Evolutionary conservation across 768 basidiomycete species (phyloP).

Genomic region (Steccherinum ochraceum): DNA sequence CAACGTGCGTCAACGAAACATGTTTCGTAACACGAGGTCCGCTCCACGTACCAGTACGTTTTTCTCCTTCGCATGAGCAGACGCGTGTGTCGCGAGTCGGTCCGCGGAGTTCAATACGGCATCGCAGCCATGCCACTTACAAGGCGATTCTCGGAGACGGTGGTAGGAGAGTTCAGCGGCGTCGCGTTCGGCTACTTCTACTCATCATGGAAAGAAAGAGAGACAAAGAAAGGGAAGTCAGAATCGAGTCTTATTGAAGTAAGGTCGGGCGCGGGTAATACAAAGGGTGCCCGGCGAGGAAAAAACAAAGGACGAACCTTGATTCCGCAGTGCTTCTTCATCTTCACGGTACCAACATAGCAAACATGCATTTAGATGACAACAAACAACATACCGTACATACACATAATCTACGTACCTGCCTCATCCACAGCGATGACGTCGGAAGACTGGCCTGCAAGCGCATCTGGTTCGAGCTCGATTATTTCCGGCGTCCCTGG

Average conservation of each 20-base stretch:
- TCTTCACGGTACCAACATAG: background rate
- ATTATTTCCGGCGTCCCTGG: background rate
- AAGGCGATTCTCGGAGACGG: conserved; percentile 39
- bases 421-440: background rate
- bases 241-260: background rate
- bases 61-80: conserved; percentile 28
- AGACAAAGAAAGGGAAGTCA: background rate
- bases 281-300: too few relatives aligned
- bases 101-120: conserved; percentile 47
- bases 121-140: conserved; percentile 57
- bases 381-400: background rate
- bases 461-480: background rate
- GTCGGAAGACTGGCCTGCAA: too few relatives aligned
- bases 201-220: background rate
- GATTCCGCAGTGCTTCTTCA: conserved; percentile 1
- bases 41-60: conserved; percentile 20
- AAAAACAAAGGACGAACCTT: conserved; percentile 2
- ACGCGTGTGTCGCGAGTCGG: conserved; percentile 45
- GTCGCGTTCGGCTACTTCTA: conserved; percentile 36
- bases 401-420: background rate
- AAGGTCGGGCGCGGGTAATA: background rate
- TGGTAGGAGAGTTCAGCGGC: conserved; percentile 43
- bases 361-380: background rate
- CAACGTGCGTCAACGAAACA: conserved; percentile 5
- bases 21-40: conserved; percentile 5